A percentile compares a stretch with the other conserved stretches of the same genome.
Conservation (phyloP, 2,329 filamentous ascomycete species). For the Coleophoma cylindrospora region DNA sequence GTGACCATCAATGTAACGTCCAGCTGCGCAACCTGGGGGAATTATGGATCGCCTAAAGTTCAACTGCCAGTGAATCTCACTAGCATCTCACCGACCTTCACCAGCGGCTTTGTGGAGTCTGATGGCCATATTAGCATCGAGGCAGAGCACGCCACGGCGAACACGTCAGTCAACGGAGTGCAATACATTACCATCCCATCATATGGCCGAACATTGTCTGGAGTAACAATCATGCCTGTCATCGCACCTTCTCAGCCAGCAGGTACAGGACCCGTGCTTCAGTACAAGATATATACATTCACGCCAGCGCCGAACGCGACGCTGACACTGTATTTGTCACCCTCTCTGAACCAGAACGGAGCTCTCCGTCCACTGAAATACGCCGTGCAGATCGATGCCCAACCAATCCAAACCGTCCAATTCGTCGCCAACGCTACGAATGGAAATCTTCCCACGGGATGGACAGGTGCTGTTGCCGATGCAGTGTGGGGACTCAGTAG, state of each 20-base stretch:
- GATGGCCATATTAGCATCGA: slow-evolving; percentile 53
- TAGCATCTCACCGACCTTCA: slow-evolving; percentile 44
- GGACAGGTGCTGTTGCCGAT: slow-evolving; percentile 19
- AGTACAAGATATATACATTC: slow-evolving; percentile 60
- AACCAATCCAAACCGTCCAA: slow-evolving; percentile 29
- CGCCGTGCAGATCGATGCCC: slow-evolving; percentile 38
- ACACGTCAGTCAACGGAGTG: slow-evolving; percentile 29
- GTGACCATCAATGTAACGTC: slow-evolving; percentile 49
- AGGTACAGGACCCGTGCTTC: slow-evolving; percentile 46
- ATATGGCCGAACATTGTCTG: slow-evolving; percentile 53
- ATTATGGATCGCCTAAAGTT: slow-evolving; percentile 40
- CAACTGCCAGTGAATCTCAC: slow-evolving; percentile 50
- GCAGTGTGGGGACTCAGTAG: slow-evolving; percentile 19
- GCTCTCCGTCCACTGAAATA: slow-evolving; percentile 45
- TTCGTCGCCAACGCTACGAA: slow-evolving; percentile 17
- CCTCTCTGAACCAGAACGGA: slow-evolving; percentile 42
- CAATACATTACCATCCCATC: slow-evolving; percentile 45
- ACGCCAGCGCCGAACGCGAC: slow-evolving; percentile 32
- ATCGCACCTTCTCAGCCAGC: slow-evolving; percentile 43
- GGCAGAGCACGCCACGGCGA: slow-evolving; percentile 42
- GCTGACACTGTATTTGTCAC: slow-evolving; percentile 46
- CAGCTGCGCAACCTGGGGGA: slow-evolving; percentile 36
- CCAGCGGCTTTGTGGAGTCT: slow-evolving; percentile 55
- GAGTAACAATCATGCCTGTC: slow-evolving; percentile 51
- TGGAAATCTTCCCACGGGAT: slow-evolving; percentile 15